A percentile compares a stretch with the other conserved stretches of the same genome.
phyloP scores from a whole-genome alignment of 345 rosid genomes.

The Mangifera indica region DNA sequence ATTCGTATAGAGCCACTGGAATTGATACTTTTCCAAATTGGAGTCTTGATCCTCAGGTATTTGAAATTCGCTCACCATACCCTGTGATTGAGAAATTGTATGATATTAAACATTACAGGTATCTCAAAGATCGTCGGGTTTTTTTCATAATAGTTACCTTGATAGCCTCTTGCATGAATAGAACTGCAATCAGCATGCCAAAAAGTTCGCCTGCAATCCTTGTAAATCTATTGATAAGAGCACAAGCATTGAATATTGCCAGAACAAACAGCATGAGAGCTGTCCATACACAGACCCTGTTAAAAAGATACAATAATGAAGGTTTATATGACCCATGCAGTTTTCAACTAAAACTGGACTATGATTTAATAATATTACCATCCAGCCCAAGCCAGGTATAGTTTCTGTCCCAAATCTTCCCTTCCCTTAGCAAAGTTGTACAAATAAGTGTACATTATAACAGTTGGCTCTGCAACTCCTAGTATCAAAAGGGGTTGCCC shows the following conservation, averaged over 20 bases:
- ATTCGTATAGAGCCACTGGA: conserved; percentile 71
- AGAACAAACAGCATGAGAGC: conserved; percentile 65
- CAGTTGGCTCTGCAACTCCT: conserved; percentile 91
- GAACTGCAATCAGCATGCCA: conserved; percentile 75
- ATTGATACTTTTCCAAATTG: conserved; percentile 41
- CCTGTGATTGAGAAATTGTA: conserved; percentile 38
- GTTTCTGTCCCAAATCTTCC: conserved; percentile 55
- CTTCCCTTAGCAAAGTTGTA: conserved; percentile 67
- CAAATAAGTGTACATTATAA: conserved; percentile 73
- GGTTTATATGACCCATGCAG: background rate
- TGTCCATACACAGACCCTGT: conserved; percentile 94
- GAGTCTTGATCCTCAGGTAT: conserved; percentile 47
- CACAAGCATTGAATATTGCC: conserved; percentile 59
- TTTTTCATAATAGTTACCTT: conserved; percentile 37
- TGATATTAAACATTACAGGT: background rate
- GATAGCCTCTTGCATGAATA: conserved; percentile 83
- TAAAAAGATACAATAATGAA: conserved; percentile 9
- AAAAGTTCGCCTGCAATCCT: conserved; percentile 83
- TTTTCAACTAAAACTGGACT: background rate
- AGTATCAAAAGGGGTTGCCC: conserved; percentile 79
- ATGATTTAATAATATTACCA: conserved; percentile 37
- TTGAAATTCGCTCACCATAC: conserved; percentile 61
- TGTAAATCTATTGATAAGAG: conserved; percentile 70
- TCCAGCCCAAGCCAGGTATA: conserved; percentile 85
- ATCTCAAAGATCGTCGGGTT: background rate